Evolutionary conservation across 768 basidiomycete species (phyloP), one percentile per base, ranked within the genome.

Genomic region (Tubosaeta sp.): DNA sequence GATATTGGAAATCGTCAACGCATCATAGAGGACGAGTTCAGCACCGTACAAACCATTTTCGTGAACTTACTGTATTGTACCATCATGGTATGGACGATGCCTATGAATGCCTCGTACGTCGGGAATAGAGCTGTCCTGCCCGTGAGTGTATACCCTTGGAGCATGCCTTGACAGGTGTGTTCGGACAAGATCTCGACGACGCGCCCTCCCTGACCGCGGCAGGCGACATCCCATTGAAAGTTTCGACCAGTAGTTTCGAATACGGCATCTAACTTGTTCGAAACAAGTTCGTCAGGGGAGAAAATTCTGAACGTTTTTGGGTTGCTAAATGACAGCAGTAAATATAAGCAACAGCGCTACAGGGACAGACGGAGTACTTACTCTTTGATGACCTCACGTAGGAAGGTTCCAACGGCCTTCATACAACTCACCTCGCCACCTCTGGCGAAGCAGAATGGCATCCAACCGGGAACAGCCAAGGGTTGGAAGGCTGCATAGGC

Each of bases 111-210:
- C 65, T 95, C 93, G 66, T 95, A 94, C 27, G 83, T 86, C 2
- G 93, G 91, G 80, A 95, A 91, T 32, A 95, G 74, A 12, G 82
- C 91, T 0, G 85, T 87, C 37, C 86, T 76, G 9, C 93, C 93
- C 0, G 93, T 95, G 43, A 97, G 80, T 6, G 91, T 92, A 69
- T 95, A 95, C 3, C 93, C 92, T 69, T 97, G 90, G 12, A 95
- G 74, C 85, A 92, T 92, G 22, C 87, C 91, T 65, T 93, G 88
- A 59, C 88, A 88, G 10, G 88, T 91, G 62, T 93, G 91, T 63
- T 91, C 90, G 7, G 86, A 90, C 16, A 95, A 81, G 51, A 94
- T 93, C 69, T 95, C 93, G 53, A 93, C 76, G 42, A 95, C 82
- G 9, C 91, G 84, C 1, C 92, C 93, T 37, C 88, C 89, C 55